phyloP scores from a whole-genome alignment of 768 basidiomycete species.

The Hydnomerulius pinastri region DNA sequence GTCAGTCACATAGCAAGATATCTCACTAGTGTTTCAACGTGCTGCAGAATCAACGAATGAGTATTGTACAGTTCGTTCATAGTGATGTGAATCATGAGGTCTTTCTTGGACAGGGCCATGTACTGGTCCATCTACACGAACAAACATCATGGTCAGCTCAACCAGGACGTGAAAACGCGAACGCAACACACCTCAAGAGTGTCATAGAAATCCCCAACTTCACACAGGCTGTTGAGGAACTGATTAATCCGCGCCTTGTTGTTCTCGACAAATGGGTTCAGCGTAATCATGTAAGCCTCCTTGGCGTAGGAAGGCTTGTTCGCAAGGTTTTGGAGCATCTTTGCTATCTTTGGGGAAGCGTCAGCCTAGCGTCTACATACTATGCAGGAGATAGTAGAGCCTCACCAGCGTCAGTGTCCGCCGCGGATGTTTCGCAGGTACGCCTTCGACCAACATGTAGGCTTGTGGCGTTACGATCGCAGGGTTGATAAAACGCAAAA shows the following conservation, averaged over 20 bases:
- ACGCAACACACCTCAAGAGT: constrained; percentile 78
- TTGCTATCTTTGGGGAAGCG: constrained; percentile 75
- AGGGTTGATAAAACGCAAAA: constrained; percentile 99
- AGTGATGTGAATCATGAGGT: constrained; percentile 96
- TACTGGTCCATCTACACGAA: constrained; percentile 95
- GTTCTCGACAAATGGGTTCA: constrained; percentile 98
- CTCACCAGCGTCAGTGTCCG: constrained; percentile 88
- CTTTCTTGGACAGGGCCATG: constrained; percentile 99
- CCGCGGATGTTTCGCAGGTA: constrained; percentile 96
- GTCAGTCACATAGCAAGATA: not conserved
- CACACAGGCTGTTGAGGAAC: constrained; percentile 95
- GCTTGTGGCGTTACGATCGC: constrained; percentile 99
- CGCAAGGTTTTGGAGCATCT: constrained; percentile 99
- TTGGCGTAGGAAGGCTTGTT: constrained; percentile 99
- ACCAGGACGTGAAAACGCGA: too few species aligned
- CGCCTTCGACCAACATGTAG: constrained; percentile 98
- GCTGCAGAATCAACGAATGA: constrained; percentile 91
- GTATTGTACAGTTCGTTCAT: constrained; percentile 99
- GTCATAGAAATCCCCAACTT: constrained; percentile 99
- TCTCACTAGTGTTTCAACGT: constrained; percentile 90
- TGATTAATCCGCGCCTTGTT: constrained; percentile 98
- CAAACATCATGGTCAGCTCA: not conserved
- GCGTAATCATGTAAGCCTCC: constrained; percentile 97
- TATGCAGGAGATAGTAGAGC: constrained; percentile 2
- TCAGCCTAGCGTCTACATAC: constrained; percentile 2